Base-by-base conservation (phyloP, 2,329 filamentous ascomycete species). In the Tothia fuscella region DNA sequence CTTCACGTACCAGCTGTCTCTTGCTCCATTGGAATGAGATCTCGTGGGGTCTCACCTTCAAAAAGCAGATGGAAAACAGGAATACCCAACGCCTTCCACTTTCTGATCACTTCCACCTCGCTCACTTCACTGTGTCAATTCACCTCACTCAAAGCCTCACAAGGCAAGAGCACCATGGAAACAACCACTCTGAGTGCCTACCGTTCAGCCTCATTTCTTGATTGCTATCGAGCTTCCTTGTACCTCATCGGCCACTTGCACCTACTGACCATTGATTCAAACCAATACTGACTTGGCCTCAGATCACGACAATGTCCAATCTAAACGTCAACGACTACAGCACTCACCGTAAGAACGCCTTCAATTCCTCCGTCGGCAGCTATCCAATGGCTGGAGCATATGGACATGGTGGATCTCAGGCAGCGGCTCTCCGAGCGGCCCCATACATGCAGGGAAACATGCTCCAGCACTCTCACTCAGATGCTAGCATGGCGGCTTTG, bases 401-500 rank as follows among this genome's bases (percentile, higher is more conserved):
- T 14, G 30, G 29, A 17, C 39, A 32, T 16, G 22, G 21, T 25
- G 41, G 26, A 16, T 43, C 41, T 33, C 42, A 45, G 28, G 42
- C 42, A 14, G 31, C 35, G 21, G 38, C 38, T 17, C 38, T 45
- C 20, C 42, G 42, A n/a, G 42, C 37, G 16, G 34, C 35, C 24
- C 42, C 28, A 17, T 45, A 45, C 31, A 13, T 45, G 20, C 20
- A 28, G 14, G 20, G 30, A 3, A 37, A 49, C 38, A 56, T 43
- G 32, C 25, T 43, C 16, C 41, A 43, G 41, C 14, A 16, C 31
- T 31, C 25, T 16, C 32, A 56, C 38, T 54, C 24, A n/a, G 31
- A 44, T 21, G 20, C 32, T 29, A 33, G 22, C 34, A 30, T 62
- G 50, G 51, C 56, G 20, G 51, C 56, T 34, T 51, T 62, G 46